Evolutionary conservation across 306 rosid species (phyloP).

Genomic region (Pterocarpus macrocarpus): DNA sequence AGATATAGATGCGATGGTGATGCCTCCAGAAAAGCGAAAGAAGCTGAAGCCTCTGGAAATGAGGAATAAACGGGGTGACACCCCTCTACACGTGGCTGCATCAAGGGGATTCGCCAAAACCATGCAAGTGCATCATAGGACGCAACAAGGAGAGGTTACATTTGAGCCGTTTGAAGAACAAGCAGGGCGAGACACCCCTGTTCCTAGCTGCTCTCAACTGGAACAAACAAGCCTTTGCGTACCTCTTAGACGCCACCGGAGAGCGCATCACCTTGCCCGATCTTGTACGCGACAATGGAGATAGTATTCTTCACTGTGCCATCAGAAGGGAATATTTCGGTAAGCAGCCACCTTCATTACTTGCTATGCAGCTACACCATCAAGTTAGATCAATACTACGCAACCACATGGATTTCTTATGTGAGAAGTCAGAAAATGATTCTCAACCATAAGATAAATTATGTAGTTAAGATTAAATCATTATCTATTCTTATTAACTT

Average conservation of each 20-base stretch:
- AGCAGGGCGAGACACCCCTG: conserved; percentile 49
- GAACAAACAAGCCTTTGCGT: conserved; percentile 4
- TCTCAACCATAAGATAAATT: too few species aligned
- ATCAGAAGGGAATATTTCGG: conserved; percentile 36
- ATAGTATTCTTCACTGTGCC: conserved; percentile 42
- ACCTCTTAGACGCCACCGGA: background rate
- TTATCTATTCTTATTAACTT: too few species aligned
- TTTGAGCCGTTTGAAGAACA: conserved; percentile 11
- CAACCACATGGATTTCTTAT: too few species aligned
- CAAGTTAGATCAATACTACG: too few species aligned
- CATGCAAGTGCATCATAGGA: conserved; percentile 45
- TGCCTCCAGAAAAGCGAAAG: too few species aligned
- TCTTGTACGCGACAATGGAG: background rate
- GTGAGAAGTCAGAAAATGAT: too few species aligned
- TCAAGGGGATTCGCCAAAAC: conserved; percentile 41
- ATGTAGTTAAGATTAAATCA: too few species aligned
- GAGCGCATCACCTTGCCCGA: background rate
- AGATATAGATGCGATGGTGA: too few species aligned
- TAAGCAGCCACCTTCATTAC: background rate
- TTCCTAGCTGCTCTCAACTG: conserved; percentile 54
- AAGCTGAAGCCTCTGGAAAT: too few species aligned
- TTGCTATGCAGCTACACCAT: background rate
- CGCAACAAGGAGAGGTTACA: background rate
- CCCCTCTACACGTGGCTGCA: conserved; percentile 69
- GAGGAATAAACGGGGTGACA: conserved; percentile 43